These are phyloP conservation scores for Aspergillus fischeri DNA, from an alignment of 2,329 filamentous ascomycete genomes.

Conservation along the genomic window DNA sequence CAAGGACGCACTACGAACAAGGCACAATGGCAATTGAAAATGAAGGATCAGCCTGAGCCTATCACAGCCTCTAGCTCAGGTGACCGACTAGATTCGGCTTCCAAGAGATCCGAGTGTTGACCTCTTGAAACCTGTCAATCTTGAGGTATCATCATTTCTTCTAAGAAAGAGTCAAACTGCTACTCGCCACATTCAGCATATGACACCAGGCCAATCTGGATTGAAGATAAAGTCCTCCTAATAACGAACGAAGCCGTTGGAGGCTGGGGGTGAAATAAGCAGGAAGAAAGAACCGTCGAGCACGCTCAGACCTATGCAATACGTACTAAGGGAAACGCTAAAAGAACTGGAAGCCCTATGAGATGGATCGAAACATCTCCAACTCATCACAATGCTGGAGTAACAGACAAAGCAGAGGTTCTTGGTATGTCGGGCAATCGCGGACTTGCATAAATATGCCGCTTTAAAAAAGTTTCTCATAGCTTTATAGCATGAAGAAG, in stretches of 20 bases:
- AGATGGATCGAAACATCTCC: slow-evolving; percentile 4
- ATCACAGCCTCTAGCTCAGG: not conserved
- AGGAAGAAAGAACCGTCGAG: not conserved
- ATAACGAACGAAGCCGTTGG: not conserved
- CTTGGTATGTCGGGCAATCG: not conserved
- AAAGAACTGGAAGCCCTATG: slow-evolving; percentile 7
- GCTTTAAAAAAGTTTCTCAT: not conserved
- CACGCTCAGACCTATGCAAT: slow-evolving; percentile 21
- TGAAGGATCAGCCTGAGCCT: not conserved
- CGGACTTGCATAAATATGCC: not conserved
- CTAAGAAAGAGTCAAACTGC: not conserved
- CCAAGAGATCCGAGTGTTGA: not conserved
- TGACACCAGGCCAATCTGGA: not conserved
- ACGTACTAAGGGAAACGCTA: slow-evolving; percentile 11
- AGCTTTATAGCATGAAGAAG: not conserved
- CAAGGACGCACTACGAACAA: not conserved
- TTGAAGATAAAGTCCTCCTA: slow-evolving; percentile 1
- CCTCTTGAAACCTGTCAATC: not conserved
- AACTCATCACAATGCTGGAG: not conserved
- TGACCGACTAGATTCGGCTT: not conserved
- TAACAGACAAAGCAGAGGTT: not conserved
- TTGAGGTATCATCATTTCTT: not conserved
- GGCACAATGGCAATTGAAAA: not conserved
- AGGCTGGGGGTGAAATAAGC: not conserved
- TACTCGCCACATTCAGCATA: not conserved